These are phyloP conservation scores for Termitomyces sp. DNA, from an alignment of 768 basidiomycete species.

Conservation along the genomic window DNA sequence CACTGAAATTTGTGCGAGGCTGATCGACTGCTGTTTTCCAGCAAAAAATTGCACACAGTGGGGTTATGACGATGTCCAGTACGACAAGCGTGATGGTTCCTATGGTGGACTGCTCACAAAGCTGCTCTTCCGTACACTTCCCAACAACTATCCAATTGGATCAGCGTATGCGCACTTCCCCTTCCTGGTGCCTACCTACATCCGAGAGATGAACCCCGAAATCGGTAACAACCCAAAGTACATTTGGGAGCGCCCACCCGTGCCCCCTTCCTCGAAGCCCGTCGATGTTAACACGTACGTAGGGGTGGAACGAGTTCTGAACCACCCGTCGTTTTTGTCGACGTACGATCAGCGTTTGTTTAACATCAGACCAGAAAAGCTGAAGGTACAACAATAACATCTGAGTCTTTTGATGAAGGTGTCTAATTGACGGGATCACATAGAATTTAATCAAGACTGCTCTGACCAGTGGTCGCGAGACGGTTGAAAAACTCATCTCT, in stretches of 20 bases:
- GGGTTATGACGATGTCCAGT: conserved; percentile 74
- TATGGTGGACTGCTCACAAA: conserved; percentile 74
- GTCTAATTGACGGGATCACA: neutral
- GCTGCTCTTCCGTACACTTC: conserved; percentile 69
- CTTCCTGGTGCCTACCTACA: conserved; percentile 59
- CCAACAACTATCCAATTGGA: conserved; percentile 60
- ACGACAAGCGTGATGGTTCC: conserved; percentile 62
- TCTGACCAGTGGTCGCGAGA: conserved; percentile 5
- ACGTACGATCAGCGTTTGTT: conserved; percentile 31
- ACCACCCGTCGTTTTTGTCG: conserved; percentile 28
- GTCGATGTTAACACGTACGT: conserved; percentile 28
- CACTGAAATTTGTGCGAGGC: neutral
- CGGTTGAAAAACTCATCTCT: conserved; percentile 14
- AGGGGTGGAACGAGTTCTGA: conserved; percentile 34
- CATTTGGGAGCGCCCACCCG: conserved; percentile 51
- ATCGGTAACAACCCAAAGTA: conserved; percentile 42
- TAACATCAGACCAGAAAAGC: conserved; percentile 22
- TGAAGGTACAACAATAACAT: conserved; percentile 17
- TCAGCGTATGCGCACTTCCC: conserved; percentile 81
- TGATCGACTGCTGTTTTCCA: conserved; percentile 20
- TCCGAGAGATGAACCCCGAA: conserved; percentile 33
- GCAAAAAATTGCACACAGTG: conserved; percentile 75
- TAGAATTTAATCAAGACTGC: neutral
- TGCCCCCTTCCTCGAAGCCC: conserved; percentile 16
- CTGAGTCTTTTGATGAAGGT: neutral